Conservation (phyloP, 345 rosid genomes). For the Kandelia obovata region DNA sequence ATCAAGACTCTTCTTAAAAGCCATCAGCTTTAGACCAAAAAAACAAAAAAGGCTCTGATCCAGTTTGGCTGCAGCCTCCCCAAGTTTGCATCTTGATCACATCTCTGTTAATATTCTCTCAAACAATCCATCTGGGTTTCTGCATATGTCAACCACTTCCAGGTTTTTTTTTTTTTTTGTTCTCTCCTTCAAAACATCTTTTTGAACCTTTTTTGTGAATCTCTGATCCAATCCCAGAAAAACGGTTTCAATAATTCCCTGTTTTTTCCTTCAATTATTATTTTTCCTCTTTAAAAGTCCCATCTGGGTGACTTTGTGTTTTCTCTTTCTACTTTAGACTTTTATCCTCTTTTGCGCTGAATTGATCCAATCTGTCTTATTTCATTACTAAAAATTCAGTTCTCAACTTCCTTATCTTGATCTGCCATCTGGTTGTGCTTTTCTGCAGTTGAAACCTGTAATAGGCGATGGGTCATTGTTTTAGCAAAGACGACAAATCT, state of each 20-base stretch:
- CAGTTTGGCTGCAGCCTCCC: neutral
- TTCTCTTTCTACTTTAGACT: neutral
- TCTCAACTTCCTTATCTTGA: neutral
- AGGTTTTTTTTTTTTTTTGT: neutral
- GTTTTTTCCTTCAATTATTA: no score
- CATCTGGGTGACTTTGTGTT: neutral
- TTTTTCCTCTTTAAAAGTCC: neutral
- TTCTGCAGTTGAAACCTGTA: neutral
- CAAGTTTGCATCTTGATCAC: conserved; percentile 18
- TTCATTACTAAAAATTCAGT: neutral
- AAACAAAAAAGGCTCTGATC: conserved; percentile 4
- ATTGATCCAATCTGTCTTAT: no score
- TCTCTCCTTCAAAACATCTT: neutral
- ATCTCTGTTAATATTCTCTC: neutral
- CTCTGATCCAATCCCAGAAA: conserved; percentile 9
- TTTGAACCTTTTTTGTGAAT: neutral
- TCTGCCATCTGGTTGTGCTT: conserved; percentile 11
- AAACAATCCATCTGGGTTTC: conserved; percentile 9
- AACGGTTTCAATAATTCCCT: no score
- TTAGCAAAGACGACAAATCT: conserved; percentile 37
- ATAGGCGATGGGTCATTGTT: conserved; percentile 52
- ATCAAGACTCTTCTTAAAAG: neutral
- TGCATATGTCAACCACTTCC: neutral
- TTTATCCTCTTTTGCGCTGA: neutral
- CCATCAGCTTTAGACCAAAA: conserved; percentile 1